Evolutionary conservation across 495 filamentous ascomycete genomes (phyloP).

Genomic region (Saxispiralis lemnorum): DNA sequence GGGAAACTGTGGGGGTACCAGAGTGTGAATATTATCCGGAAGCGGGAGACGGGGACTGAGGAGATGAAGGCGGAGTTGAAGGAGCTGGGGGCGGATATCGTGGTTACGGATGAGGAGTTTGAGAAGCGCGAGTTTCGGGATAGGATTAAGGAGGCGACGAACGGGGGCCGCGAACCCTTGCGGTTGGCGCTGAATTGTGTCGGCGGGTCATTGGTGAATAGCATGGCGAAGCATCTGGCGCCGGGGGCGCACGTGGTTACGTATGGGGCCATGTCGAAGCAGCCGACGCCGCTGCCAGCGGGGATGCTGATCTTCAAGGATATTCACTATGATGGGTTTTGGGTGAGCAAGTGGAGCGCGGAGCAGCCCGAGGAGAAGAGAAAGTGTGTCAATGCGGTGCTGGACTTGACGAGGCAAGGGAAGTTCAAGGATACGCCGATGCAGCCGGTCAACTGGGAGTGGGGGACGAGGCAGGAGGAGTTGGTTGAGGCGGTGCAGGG

Average conservation of each 20-base stretch:
- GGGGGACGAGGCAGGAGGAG: conserved; percentile 47
- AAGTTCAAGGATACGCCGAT: conserved; percentile 70
- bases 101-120: conserved; percentile 66
- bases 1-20: conserved; percentile 67
- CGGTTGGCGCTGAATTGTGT: conserved; percentile 82
- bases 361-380: conserved; percentile 55
- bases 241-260: conserved; percentile 62
- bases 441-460: conserved; percentile 61
- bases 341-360: conserved; percentile 81
- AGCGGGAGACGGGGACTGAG: conserved; percentile 45
- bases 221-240: conserved; percentile 49
- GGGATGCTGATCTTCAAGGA: conserved; percentile 81
- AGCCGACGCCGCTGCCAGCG: conserved; percentile 61
- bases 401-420: conserved; percentile 52
- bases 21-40: conserved; percentile 70
- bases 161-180: conserved; percentile 47
- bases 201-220: conserved; percentile 64
- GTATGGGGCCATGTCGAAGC: conserved; percentile 85
- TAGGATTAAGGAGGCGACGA: conserved; percentile 48
- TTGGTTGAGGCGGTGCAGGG: conserved; percentile 45
- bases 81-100: conserved; percentile 56
- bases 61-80: conserved; percentile 50
- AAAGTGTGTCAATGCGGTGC: conserved; percentile 61
- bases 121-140: conserved; percentile 45
- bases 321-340: conserved; percentile 74